Percentiles rank a stretch among this genome's conserved stretches.
phyloP scores from a whole-genome alignment of 257 asterid genomes.

The Euphrasia confusa region DNA sequence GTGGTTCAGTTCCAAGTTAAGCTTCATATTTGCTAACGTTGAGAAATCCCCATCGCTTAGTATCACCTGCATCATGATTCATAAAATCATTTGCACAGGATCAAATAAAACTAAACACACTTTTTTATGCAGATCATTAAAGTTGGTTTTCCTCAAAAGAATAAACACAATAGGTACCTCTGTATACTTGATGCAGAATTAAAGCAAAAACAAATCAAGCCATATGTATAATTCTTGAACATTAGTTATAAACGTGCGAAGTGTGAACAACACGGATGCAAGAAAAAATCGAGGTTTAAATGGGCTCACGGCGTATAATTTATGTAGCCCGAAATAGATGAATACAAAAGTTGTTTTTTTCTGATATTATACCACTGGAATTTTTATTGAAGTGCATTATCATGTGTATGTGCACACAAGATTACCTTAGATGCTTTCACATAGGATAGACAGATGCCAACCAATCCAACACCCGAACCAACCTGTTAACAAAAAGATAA shows the following conservation, averaged over 20 bases:
- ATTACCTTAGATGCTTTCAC: slow-evolving; percentile 72
- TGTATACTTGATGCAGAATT: not conserved
- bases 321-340: not conserved
- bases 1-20: slow-evolving; percentile 69
- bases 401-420: not conserved
- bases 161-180: too few relatives aligned
- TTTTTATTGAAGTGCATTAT: not conserved
- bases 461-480: slow-evolving; percentile 94
- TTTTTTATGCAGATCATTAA: not conserved
- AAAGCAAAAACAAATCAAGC: not conserved
- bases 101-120: slow-evolving; percentile 10
- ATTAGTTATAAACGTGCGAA: not conserved
- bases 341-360: not conserved
- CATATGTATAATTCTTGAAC: too few relatives aligned
- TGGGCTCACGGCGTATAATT: not conserved
- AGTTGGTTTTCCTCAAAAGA: too few relatives aligned
- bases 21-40: slow-evolving; percentile 78
- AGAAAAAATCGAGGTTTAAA: not conserved
- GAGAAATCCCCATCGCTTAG: slow-evolving; percentile 79
- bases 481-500: slow-evolving; percentile 44
- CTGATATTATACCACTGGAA: not conserved
- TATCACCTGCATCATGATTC: slow-evolving; percentile 65
- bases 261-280: not conserved
- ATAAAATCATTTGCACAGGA: slow-evolving; percentile 15
- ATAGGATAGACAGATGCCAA: slow-evolving; percentile 74